Percentiles rank a stretch among this genome's conserved stretches.
Evolutionary conservation across 1,139 yeast species (phyloP).

Genomic region (Pichia sp.): DNA sequence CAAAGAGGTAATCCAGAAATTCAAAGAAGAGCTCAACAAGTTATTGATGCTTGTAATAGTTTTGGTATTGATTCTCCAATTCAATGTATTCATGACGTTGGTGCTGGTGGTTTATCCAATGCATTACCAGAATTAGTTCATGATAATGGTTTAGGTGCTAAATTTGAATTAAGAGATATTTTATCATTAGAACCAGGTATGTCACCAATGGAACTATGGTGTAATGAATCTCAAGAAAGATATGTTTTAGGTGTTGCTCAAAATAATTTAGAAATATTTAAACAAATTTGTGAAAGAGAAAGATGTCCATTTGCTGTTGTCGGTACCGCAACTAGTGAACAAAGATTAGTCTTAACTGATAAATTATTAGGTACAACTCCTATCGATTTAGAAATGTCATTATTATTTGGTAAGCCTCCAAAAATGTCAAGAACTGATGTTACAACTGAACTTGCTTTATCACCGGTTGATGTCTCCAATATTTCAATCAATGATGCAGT

Average conservation of each 20-base stretch:
- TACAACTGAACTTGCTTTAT: constrained; percentile 55
- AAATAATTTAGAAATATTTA: constrained; percentile 65
- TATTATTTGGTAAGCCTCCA: constrained; percentile 97
- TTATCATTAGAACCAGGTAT: constrained; percentile 93
- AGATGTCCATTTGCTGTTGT: constrained; percentile 96
- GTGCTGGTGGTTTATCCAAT: constrained; percentile 98
- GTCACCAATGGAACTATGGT: constrained; percentile 99
- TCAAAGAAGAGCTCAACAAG: constrained; percentile 99
- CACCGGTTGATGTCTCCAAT: constrained; percentile 35
- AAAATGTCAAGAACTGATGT: constrained; percentile 79
- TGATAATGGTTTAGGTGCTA: constrained; percentile 93
- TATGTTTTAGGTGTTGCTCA: constrained; percentile 91
- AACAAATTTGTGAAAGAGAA: constrained; percentile 84
- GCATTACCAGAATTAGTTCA: constrained; percentile 97
- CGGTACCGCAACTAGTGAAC: constrained; percentile 87
- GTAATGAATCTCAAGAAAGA: constrained; percentile 98
- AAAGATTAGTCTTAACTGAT: constrained; percentile 77
- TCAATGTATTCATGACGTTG: constrained; percentile 96
- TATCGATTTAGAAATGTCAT: constrained; percentile 92
- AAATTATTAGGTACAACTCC: constrained; percentile 71
- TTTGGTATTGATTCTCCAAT: constrained; percentile 79
- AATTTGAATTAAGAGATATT: constrained; percentile 84
- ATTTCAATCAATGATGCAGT: constrained; percentile 55
- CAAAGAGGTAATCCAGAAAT: constrained; percentile 99
- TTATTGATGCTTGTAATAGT: constrained; percentile 88